A percentile compares a stretch with the other conserved stretches of the same genome.
phyloP scores from a whole-genome alignment of 306 rosid genomes.

The Lithocarpus polystachyus region DNA sequence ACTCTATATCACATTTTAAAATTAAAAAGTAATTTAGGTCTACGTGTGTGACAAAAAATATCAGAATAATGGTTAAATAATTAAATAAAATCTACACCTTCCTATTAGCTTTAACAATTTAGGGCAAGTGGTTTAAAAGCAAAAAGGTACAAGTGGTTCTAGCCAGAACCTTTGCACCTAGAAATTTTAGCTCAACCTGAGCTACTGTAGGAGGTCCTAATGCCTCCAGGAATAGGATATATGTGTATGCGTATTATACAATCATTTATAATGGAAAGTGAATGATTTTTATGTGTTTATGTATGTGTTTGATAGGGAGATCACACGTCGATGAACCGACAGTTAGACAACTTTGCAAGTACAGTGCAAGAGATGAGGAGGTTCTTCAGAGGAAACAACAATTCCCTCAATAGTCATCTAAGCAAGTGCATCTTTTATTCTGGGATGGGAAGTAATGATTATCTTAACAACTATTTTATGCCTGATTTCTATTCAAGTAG shows the following conservation, averaged over 20 bases:
- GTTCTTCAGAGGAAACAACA: constrained; percentile 61
- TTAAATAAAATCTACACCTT: too few relatives aligned
- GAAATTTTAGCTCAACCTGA: not conserved
- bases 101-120: too few relatives aligned
- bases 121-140: too few relatives aligned
- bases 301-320: constrained; percentile 49
- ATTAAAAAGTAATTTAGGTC: too few relatives aligned
- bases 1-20: too few relatives aligned
- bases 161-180: too few relatives aligned
- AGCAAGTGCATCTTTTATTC: constrained; percentile 67
- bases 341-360: constrained; percentile 56
- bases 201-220: not conserved
- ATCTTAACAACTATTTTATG: constrained; percentile 89
- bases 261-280: not conserved
- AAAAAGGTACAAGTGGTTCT: too few relatives aligned
- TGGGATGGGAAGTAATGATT: constrained; percentile 96
- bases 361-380: constrained; percentile 60
- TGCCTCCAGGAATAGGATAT: not conserved
- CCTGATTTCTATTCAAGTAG: constrained; percentile 63
- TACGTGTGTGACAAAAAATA: too few relatives aligned
- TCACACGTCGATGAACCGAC: constrained; percentile 69
- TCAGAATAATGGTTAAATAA: too few relatives aligned
- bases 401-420: constrained; percentile 44
- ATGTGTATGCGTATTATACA: not conserved
- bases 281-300: not conserved